Evolutionary conservation across 192 early-diverging fungal species (phyloP), one percentile per base, ranked within the genome.

Genomic region (Ambispora gerdemannii): DNA sequence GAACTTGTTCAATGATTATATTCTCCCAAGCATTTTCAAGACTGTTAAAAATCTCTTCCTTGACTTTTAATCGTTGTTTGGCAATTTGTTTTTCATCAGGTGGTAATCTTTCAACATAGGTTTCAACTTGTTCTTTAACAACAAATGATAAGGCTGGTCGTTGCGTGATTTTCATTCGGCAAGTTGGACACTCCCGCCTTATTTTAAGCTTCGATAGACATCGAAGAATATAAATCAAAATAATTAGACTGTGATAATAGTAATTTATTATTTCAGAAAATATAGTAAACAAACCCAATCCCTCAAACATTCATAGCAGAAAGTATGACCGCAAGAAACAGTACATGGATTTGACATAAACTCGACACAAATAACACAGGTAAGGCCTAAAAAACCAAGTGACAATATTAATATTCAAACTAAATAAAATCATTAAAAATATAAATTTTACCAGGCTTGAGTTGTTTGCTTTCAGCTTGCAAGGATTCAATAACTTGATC

Each of bases 271-370:
- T n/a, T n/a, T n/a, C n/a, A 59, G 30, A 15, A 59, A 59, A 22
- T 25, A 58, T 27, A 3, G 13, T n/a, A 19, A 32, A 76, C 71
- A 49, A 11, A 79, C 32, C 78, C 78, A 79, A 3, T 72, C 71
- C n/a, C 66, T 62, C 3, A 79, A 28, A 28, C 78, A 79, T 15
- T 63, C 63, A 31, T 76, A 79, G 35, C 78, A 79, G 38, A 79
- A 79, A 1, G 78, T 74, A 63, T 79, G 78, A 0, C 78, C 78
- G 55, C 78, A 79, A 25, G 73, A 72, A 3, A 76, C 62, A 0
- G 78, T 79, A 30, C 62, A 79, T 0, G 78, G 78, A 7, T 70
- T 74, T 3, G 72, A 58, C 52, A 79, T 72, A 59, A 69, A 79
- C 7, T 76, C 78, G 19, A 76, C 70, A 60, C 78, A 79, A 50